Evolutionary conservation across 257 asterid genomes (phyloP).

Genomic region (Scutellaria minor): DNA sequence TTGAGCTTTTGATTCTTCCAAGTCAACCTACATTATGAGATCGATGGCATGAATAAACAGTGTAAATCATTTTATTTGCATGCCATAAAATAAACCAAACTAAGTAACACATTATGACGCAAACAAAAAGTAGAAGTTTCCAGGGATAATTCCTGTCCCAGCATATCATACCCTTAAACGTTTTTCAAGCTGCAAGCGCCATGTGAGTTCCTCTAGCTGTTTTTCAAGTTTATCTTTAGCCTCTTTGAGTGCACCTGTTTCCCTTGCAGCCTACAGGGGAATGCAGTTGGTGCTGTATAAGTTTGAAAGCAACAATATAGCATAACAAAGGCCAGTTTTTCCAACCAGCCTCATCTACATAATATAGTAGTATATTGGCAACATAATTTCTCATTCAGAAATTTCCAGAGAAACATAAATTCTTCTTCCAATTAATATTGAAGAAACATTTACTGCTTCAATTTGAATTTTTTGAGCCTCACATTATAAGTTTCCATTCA

Average conservation of each 20-base stretch:
- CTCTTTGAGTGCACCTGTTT: constrained; percentile 97
- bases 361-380: not conserved
- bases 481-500: not conserved
- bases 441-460: constrained; percentile 27
- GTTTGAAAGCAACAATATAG: constrained; percentile 14
- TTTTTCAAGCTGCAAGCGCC: constrained; percentile 97
- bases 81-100: constrained; percentile 15
- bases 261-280: constrained; percentile 88
- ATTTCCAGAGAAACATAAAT: constrained; percentile 20
- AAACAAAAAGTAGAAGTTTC: constrained; percentile 10
- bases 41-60: constrained; percentile 29
- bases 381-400: constrained; percentile 16
- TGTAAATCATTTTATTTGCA: constrained; percentile 8
- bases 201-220: constrained; percentile 92
- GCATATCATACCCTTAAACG: constrained; percentile 74
- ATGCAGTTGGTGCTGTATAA: constrained; percentile 20
- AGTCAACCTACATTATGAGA: constrained; percentile 67
- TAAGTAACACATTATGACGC: constrained; percentile 25
- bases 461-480: constrained; percentile 10
- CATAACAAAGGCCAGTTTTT: constrained; percentile 16
- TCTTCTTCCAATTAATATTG: not conserved
- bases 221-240: constrained; percentile 99
- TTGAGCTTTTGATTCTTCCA: constrained; percentile 89
- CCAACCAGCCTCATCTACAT: constrained; percentile 23
- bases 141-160: constrained; percentile 27